These are phyloP conservation scores for Metschnikowia similis DNA, from an alignment of 805 yeast species.

Conservation along the genomic window DNA sequence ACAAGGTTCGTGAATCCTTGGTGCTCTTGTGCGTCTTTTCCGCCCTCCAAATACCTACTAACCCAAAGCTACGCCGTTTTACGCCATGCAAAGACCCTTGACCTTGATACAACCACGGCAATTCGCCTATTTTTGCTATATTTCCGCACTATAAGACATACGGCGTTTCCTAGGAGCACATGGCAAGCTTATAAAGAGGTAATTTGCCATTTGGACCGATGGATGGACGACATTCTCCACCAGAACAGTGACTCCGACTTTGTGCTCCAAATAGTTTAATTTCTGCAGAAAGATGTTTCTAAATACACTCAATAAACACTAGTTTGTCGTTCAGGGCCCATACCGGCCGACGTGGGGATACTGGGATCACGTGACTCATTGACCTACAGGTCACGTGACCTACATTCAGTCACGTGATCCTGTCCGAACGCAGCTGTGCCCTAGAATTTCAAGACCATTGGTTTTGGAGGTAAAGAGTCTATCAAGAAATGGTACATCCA, in stretches of 20 bases:
- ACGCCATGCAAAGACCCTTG: neutral
- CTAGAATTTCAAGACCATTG: too few species aligned
- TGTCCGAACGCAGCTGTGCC: too few species aligned
- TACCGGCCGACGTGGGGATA: too few species aligned
- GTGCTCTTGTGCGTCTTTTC: neutral
- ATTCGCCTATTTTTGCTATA: constrained; percentile 1
- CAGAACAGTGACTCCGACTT: neutral
- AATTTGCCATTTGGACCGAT: neutral
- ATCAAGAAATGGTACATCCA: too few species aligned
- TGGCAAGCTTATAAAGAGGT: neutral
- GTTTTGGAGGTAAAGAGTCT: too few species aligned
- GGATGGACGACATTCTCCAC: constrained; percentile 1
- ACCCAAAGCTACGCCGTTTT: neutral
- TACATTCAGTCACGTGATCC: too few species aligned
- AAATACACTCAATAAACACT: neutral
- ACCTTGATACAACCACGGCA: neutral
- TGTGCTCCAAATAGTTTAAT: neutral
- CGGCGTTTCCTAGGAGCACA: neutral
- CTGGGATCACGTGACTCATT: too few species aligned
- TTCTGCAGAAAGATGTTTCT: neutral
- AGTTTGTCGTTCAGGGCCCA: too few species aligned
- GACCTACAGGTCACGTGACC: too few species aligned
- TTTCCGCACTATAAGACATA: constrained; percentile 1
- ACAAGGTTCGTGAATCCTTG: neutral
- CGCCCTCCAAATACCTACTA: neutral